Evolutionary conservation across 139 green algal genomes (phyloP).

Genomic region (Chlorella ohadii): DNA sequence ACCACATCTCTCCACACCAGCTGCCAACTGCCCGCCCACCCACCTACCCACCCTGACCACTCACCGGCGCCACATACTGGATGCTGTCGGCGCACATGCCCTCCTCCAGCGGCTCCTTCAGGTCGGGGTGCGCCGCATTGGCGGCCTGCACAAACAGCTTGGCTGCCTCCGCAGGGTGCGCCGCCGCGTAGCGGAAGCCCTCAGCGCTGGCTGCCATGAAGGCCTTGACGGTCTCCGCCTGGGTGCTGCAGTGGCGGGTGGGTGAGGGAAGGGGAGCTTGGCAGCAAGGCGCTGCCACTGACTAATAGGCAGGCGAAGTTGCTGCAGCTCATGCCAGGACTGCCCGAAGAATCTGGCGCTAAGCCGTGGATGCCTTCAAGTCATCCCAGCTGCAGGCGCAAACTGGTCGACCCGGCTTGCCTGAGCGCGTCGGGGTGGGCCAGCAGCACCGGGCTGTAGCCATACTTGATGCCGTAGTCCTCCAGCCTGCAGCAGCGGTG

Average conservation of each 20-base stretch:
- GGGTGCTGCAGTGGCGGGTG: slow-evolving; percentile 30
- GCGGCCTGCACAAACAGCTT: slow-evolving; percentile 26
- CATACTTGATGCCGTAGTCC: slow-evolving; percentile 77
- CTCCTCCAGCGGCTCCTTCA: slow-evolving; percentile 54
- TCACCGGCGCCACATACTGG: slow-evolving; percentile 9
- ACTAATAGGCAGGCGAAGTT: too few species aligned
- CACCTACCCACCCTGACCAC: neutral
- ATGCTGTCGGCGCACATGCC: slow-evolving; percentile 45
- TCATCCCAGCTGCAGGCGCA: neutral
- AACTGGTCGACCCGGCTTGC: slow-evolving; percentile 5
- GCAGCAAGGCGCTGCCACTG: too few species aligned
- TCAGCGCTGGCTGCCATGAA: slow-evolving; percentile 72
- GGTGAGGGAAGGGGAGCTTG: neutral
- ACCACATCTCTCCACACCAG: too few species aligned
- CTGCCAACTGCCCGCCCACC: neutral
- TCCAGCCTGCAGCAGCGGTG: slow-evolving; percentile 46
- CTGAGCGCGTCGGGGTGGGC: slow-evolving; percentile 62
- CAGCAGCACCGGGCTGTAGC: slow-evolving; percentile 76
- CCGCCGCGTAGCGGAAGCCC: slow-evolving; percentile 69
- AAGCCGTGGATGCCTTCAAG: too few species aligned
- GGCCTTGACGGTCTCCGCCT: slow-evolving; percentile 41
- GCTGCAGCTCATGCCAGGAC: neutral
- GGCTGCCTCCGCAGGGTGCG: slow-evolving; percentile 63
- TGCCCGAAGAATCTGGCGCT: too few species aligned
- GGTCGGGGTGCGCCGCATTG: slow-evolving; percentile 24